Evolutionary conservation across 2,329 filamentous ascomycete genomes (phyloP).

Genomic region (Eutypella sp.): DNA sequence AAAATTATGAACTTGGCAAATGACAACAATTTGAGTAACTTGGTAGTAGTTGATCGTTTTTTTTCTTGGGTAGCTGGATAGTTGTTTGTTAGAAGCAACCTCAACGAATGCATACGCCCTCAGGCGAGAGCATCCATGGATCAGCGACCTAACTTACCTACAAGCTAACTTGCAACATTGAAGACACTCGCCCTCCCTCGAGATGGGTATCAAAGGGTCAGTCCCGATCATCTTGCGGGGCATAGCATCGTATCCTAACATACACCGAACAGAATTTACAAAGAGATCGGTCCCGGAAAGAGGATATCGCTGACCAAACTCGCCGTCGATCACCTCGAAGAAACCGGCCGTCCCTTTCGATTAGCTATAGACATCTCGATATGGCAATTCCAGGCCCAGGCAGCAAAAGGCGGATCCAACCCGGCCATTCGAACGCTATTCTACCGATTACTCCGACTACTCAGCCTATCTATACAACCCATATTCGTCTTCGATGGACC

Average conservation of each 20-base stretch:
- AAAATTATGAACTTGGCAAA: neutral
- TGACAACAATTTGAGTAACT: neutral
- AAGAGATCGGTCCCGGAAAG: slow-evolving; percentile 77
- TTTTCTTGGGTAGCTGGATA: neutral
- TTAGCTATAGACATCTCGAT: slow-evolving; percentile 93
- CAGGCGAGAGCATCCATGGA: neutral
- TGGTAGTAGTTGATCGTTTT: neutral
- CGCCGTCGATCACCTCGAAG: slow-evolving; percentile 70
- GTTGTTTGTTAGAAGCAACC: no score
- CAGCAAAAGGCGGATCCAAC: slow-evolving; percentile 79
- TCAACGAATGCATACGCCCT: neutral
- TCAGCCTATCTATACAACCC: slow-evolving; percentile 74
- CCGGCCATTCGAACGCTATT: slow-evolving; percentile 89
- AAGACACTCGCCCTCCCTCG: no score
- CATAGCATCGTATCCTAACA: slow-evolving; percentile 10
- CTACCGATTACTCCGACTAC: slow-evolving; percentile 76
- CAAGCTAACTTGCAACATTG: neutral
- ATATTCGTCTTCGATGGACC: slow-evolving; percentile 89
- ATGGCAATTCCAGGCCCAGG: slow-evolving; percentile 93
- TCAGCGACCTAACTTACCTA: slow-evolving; percentile 2
- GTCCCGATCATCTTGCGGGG: no score
- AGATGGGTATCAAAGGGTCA: slow-evolving; percentile 65
- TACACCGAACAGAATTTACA: slow-evolving; percentile 67
- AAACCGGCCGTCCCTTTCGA: slow-evolving; percentile 67
- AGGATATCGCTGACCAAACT: slow-evolving; percentile 79